Percentiles rank a stretch among this genome's conserved stretches.
Conservation (phyloP, 441 rosid genomes). For the Syzygium syzygioides region DNA sequence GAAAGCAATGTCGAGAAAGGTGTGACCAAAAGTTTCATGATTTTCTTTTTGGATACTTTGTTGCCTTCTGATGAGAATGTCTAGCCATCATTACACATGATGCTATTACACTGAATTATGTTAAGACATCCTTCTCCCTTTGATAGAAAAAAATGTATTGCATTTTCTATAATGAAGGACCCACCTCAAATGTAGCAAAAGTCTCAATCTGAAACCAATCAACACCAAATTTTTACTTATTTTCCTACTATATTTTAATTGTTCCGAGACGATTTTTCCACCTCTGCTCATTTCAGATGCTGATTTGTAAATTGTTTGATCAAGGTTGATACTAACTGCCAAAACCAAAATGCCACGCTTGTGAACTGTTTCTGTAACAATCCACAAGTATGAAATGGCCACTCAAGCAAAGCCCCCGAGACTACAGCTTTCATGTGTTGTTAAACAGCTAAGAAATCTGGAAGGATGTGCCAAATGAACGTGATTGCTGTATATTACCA, state of each 20-base stretch:
- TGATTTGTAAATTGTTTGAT: neutral
- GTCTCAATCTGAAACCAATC: neutral
- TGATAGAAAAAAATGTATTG: neutral
- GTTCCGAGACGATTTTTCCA: neutral
- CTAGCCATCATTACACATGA: neutral
- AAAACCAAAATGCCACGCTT: neutral
- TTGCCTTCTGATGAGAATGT: neutral
- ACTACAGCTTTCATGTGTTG: neutral
- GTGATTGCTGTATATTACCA: neutral
- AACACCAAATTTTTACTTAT: neutral
- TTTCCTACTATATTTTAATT: neutral
- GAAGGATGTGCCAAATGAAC: neutral
- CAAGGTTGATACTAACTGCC: neutral
- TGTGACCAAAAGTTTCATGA: constrained; percentile 11
- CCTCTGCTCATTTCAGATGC: neutral
- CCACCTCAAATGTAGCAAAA: neutral
- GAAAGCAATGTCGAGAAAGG: constrained; percentile 99
- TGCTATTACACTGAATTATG: neutral
- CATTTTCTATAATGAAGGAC: neutral
- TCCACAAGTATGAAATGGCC: neutral
- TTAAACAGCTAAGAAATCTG: neutral
- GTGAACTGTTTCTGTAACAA: neutral
- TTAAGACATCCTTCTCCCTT: neutral
- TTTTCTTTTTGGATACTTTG: neutral
- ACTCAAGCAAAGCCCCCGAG: neutral